Percentiles rank a stretch among this genome's conserved stretches.
phyloP scores from a whole-genome alignment of 2,329 filamentous ascomycete genomes.

The Aureobasidium mangrovei region DNA sequence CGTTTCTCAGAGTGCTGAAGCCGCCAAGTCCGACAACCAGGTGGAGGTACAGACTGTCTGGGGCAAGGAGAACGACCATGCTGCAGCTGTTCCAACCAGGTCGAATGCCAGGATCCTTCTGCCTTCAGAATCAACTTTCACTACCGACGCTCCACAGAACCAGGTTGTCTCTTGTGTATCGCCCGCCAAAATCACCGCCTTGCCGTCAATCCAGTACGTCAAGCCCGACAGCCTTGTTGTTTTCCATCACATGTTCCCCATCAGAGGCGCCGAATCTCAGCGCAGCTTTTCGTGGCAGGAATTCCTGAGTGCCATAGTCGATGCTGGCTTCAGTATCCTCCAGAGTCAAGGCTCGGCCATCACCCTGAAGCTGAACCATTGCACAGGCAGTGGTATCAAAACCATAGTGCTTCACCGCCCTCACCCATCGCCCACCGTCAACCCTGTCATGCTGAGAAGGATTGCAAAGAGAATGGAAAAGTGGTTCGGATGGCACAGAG shows the following conservation, averaged over 20 bases:
- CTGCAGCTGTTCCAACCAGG: neutral
- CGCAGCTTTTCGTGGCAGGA: conserved; percentile 15
- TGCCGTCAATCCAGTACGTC: neutral
- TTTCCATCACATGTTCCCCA: conserved; percentile 1
- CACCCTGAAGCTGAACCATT: conserved; percentile 10
- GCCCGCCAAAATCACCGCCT: neutral
- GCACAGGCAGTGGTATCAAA: neutral
- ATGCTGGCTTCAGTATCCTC: conserved; percentile 16
- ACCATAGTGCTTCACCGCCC: conserved; percentile 23
- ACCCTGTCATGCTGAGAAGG: conserved; percentile 22
- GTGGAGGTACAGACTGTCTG: neutral
- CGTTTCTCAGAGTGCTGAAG: neutral
- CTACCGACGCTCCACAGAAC: neutral
- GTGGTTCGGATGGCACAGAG: conserved; percentile 24
- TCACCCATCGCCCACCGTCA: conserved; percentile 22
- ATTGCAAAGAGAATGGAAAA: conserved; percentile 25
- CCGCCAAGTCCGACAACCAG: neutral
- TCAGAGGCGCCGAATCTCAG: neutral
- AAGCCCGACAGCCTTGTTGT: neutral
- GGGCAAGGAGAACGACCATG: neutral
- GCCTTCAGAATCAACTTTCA: neutral
- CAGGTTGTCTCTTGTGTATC: neutral
- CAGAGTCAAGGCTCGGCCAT: conserved; percentile 17
- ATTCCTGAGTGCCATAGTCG: conserved; percentile 16
- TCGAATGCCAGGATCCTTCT: neutral